phyloP scores from a whole-genome alignment of 2,329 filamentous ascomycete species.

The Alternaria conjuncta region DNA sequence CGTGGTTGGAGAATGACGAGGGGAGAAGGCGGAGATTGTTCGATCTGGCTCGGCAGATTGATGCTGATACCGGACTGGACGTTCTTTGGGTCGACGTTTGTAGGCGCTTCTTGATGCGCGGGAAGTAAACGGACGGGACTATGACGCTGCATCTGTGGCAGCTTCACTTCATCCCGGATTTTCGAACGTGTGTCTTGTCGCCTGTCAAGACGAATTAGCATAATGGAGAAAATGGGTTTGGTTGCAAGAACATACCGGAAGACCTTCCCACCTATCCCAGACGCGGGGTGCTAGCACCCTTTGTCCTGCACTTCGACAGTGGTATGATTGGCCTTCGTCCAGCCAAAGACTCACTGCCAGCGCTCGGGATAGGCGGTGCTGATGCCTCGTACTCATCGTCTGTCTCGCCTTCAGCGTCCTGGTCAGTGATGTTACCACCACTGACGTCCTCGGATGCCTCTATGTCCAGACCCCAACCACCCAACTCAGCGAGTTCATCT shows the following conservation, averaged over 20 bases:
- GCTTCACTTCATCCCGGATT: neutral
- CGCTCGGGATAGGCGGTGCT: neutral
- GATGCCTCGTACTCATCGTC: neutral
- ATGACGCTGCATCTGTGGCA: neutral
- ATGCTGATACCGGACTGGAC: conserved; percentile 15
- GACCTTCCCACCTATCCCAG: neutral
- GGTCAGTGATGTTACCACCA: neutral
- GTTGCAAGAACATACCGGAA: neutral
- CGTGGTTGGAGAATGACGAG: conserved; percentile 11
- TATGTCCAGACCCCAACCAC: neutral
- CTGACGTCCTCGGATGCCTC: neutral
- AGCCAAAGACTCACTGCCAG: neutral
- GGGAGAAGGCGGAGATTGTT: conserved; percentile 15
- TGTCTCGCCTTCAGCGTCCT: conserved; percentile 1
- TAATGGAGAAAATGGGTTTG: neutral
- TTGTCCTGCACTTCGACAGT: neutral
- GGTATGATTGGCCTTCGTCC: neutral
- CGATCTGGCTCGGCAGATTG: conserved; percentile 13
- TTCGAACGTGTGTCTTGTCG: neutral
- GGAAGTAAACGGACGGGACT: conserved; percentile 54
- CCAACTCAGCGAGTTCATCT: neutral
- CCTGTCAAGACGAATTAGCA: neutral
- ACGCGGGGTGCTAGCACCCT: neutral
- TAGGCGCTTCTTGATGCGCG: conserved; percentile 24
- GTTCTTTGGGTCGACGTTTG: conserved; percentile 23